phyloP scores from a whole-genome alignment of 2,329 filamentous ascomycete species.

The Gyromitra esculenta region DNA sequence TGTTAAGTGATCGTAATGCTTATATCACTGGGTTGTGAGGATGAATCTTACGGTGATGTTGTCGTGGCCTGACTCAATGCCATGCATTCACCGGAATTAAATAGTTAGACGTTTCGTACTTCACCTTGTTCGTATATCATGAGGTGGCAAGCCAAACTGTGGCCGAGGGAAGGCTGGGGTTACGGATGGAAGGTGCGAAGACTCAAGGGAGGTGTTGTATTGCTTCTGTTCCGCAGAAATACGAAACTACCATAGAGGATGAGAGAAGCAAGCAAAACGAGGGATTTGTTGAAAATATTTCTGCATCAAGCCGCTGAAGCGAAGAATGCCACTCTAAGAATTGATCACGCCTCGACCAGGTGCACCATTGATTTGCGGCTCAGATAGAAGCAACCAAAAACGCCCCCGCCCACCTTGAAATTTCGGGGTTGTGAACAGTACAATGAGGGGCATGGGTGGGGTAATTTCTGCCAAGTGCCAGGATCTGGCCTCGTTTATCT shows the following conservation, averaged over 20 bases:
- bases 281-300: slow-evolving; percentile 36
- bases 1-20: no score
- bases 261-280: slow-evolving; percentile 25
- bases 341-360: background rate
- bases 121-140: background rate
- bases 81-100: background rate
- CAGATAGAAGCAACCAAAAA: slow-evolving; percentile 11
- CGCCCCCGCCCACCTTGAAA: slow-evolving; percentile 21
- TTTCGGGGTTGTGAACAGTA: background rate
- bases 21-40: no score
- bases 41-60: no score
- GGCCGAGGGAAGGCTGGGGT: background rate
- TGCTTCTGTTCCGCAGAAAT: background rate
- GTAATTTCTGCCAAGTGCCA: slow-evolving; percentile 28
- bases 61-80: no score
- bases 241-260: no score
- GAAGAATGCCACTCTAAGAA: background rate
- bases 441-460: slow-evolving; percentile 42
- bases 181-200: background rate
- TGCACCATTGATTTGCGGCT: slow-evolving; percentile 13
- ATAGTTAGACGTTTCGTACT: background rate
- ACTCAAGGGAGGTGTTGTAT: background rate
- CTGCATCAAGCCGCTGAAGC: slow-evolving; percentile 2
- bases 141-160: no score
- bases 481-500: slow-evolving; percentile 31